Conservation (phyloP, 2,329 filamentous ascomycete species). For the Ophiostoma montium region DNA sequence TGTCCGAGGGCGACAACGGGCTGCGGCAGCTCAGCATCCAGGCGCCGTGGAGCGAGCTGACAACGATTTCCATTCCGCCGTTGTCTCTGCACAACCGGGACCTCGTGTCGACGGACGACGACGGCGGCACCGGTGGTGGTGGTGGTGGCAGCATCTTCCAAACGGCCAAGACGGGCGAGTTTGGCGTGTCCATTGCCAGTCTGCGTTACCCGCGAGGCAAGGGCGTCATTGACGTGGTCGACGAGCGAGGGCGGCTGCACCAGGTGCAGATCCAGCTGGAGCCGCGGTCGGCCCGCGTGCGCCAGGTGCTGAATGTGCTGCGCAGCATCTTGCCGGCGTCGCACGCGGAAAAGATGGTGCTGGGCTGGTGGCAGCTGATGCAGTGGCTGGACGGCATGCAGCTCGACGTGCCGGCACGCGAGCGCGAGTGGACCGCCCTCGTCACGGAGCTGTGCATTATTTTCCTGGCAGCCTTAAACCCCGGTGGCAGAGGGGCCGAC, state of each 20-base stretch:
- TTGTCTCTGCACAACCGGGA: constrained; percentile 32
- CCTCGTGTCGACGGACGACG: neutral
- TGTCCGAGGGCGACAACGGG: constrained; percentile 51
- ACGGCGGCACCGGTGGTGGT: no score
- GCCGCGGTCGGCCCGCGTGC: constrained; percentile 48
- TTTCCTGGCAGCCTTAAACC: constrained; percentile 28
- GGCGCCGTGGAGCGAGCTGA: constrained; percentile 59
- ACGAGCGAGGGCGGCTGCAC: constrained; percentile 47
- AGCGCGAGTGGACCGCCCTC: constrained; percentile 57
- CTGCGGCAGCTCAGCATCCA: constrained; percentile 56
- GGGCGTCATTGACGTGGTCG: constrained; percentile 52
- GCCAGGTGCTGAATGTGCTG: constrained; percentile 45
- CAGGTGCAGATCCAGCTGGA: constrained; percentile 54
- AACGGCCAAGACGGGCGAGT: constrained; percentile 4
- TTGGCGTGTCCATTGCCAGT: constrained; percentile 33
- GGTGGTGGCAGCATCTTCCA: constrained; percentile 1
- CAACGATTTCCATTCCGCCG: constrained; percentile 49
- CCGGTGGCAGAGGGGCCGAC: neutral
- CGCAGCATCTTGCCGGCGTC: constrained; percentile 48
- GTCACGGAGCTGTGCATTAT: constrained; percentile 50
- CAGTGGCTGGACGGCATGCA: constrained; percentile 43
- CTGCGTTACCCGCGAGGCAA: constrained; percentile 43
- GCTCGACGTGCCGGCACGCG: constrained; percentile 24
- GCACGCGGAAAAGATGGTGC: constrained; percentile 45
- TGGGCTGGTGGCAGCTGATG: constrained; percentile 61